Base-by-base conservation (phyloP, 352 stramenopile genomes). In the Plasmopara muralis region DNA sequence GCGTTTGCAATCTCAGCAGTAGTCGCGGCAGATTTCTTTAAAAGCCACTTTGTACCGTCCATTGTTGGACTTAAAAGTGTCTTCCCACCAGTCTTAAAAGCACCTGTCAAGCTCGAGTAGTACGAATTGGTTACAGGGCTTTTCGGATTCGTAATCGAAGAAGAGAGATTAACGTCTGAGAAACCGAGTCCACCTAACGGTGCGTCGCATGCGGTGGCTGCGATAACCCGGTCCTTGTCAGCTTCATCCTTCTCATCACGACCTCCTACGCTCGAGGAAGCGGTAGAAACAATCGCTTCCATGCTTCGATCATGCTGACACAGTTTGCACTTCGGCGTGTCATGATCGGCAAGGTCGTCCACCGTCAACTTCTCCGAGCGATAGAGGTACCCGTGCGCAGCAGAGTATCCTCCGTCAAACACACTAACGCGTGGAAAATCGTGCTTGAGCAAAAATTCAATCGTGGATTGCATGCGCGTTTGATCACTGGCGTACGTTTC, bases 341-440 rank as follows among this genome's bases (percentile, higher is more conserved):
- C 76, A 53, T 93, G 83, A 49, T 93, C 83, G 18, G 76, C 70
- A 15, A 93, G 62, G 29, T 93, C 80, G 12, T 74, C 74, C 6
- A 88, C 72, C 12, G 74, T 74, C 42, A 83, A 83, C 20, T 66
- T 63, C 18, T 62, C 64, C 6, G 74, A 85, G 18, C 68, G 64
- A 25, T 75, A 68, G 29, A 93, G 53, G 20, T 75, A 47, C 0
- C 57, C 60, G 38, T 93, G 83, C 6, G 73, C 67, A 4, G 74
- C 78, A 6, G 71, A 73, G 41, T 87, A 93, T 9, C 83, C 83
- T 16, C 80, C 78, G 34, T 87, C 73, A 0, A 93, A 53, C 10
- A 91, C 70, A 29, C 81, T 91, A 20, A 93, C 77, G 35, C 79
- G 75, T 2, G 81, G 70, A 39, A 91, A 91, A 0, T 81, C 77